Evolutionary conservation across 345 rosid genomes (phyloP), one percentile per base, ranked within the genome.

Genomic region (Balakata baccata): DNA sequence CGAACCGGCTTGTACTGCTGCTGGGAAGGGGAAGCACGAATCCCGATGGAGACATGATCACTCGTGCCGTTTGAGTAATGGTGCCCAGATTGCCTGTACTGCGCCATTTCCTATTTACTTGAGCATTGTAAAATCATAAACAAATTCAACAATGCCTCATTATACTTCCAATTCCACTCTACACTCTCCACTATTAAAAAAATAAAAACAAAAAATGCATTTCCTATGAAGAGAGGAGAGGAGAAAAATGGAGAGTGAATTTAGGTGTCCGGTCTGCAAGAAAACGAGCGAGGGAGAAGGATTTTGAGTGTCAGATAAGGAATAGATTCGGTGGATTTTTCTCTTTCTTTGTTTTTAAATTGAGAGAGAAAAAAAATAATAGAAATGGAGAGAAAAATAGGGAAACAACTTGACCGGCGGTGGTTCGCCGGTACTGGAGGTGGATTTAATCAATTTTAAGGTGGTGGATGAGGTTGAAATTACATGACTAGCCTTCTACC

Each of bases 41-140:
- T 78, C 66, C 92, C 90, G 75, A 88, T 77, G 63, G 98, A 79
- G 65, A 86, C 54, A 80, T 86, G 91, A 84, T 86, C 95, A 39
- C 88, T 68, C 52, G 72, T 63, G 62, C 93, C 91, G 75, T 84
- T 85, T 14, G 86, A 58, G 78, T 75, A 76, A 66, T 77, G 78
- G 80, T 76, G 75, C 12, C 94, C 92, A 29, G 87, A 89, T 83
- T 90, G 99, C 90, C 99, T 88, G 86, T 77, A 84, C 86, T 89
- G 99, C 81, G 92, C 90, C 99, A 95, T 92, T 74, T 43, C 46
- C 46, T 29, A 23, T 34, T 50, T 50, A 45, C 59, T 5, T 9
- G 11, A 54, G 59, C 59, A 54, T 52, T 34, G 69, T 34, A 46
- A 65, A 43, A 18, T 47, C 29, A 16, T 23, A 66, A 20, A 22